Evolutionary conservation across 345 rosid genomes (phyloP), one percentile per base, ranked within the genome.

Genomic region (Populus nigra): DNA sequence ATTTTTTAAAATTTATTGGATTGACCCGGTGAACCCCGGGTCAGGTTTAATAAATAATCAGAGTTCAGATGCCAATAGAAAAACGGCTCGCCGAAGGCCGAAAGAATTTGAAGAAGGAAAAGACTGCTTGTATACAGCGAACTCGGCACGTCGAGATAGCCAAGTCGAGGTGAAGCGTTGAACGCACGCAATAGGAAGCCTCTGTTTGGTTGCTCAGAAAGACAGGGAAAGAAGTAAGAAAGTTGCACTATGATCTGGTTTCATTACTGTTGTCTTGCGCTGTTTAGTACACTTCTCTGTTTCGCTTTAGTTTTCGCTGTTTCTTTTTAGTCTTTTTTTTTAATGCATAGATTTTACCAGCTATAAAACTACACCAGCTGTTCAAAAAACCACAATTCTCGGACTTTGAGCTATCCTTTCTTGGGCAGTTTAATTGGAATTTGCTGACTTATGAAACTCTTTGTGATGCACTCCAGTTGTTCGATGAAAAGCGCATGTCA

Each of bases 401-500:
- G 25, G 25, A n/a, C 62, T n/a, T n/a, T 8, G 25, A 57, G 10
- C 62, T 23, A 8, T 8, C 13, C 62, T 57, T 57, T 55, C 8
- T 7, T 22, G n/a, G 61, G 27, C 6, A 22, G 25, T 57, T 57
- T 22, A 1, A 8, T 10, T n/a, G 13, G 27, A n/a, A 57, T 0
- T 3, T 57, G 4, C 27, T 1, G 27, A 0, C 27, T 3, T n/a
- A 10, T 10, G 27, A 57, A 57, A 57, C 62, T 61, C 11, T 53
- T 15, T 66, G 20, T n/a, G 45, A 47, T 69, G 74, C 79, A 31
- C 55, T 6, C 22, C 13, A 70, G 25, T 33, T 59, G 38, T 70
- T 77, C 74, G 74, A 77, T 31, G 69, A 77, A 70, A 77, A 20
- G 25, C 33, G 1, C 20, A 5, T 29, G 15, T 22, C 38, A 12